Base-by-base conservation (phyloP, 2,329 filamentous ascomycete genomes). In the Microsporum audouinii region DNA sequence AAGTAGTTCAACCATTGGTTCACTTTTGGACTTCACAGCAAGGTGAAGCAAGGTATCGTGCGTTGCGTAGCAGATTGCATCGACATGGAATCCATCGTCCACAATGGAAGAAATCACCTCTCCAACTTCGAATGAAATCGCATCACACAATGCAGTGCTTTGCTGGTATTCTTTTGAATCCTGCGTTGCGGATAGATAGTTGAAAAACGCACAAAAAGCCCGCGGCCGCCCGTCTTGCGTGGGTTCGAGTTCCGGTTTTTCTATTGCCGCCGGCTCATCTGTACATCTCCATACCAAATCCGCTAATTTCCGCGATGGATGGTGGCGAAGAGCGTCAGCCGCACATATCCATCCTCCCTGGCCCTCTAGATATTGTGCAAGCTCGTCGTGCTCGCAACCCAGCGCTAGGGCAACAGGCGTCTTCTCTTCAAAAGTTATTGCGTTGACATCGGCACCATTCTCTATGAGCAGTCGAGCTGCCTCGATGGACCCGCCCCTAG, bases 391-490 rank as follows among this genome's bases (percentile, higher is more conserved):
- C n/a, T 56, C n/a, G 8, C 17, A 14, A 14, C 33, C 23, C 23
- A 33, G 17, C 27, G 59, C 53, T 5, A 60, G 34, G 23, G 39
- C 51, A 31, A 64, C 59, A 5, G 59, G 63, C 7, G 63, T 64
- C 38, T 33, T 43, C n/a, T 51, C 61, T 1, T 58, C 23, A 7
- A 41, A 17, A 38, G 60, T 49, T 3, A 60, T 57, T 10, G 57
- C 29, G 29, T 64, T 59, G 27, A 63, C 34, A 12, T 63, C 57
- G 14, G 61, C 59, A 10, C 61, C 63, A 23, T 57, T 57, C 4
- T 59, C 6, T 39, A 64, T 39, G 12, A 64, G 61, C 2, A 64
- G 47, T 2, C 55, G 45, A 7, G 58, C 57, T n/a, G 60, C 29
- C 10, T 55, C 51, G 7, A 14, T 23, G 23, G 63, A 41, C 10